These are phyloP conservation scores for Penicillium malachiteum DNA, from an alignment of 495 filamentous ascomycete species.

Conservation along the genomic window DNA sequence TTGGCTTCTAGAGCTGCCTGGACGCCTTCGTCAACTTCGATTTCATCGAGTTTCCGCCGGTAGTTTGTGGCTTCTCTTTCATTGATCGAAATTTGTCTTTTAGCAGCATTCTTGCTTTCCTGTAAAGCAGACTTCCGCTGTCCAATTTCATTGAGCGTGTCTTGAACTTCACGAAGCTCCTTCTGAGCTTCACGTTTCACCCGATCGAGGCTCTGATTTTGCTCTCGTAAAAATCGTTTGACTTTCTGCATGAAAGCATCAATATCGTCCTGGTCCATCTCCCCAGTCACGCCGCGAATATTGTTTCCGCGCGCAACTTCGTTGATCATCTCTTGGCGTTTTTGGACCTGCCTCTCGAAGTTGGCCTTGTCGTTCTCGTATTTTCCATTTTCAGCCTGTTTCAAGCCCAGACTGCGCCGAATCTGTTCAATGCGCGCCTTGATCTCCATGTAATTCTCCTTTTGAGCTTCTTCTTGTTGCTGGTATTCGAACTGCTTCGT, in stretches of 20 bases:
- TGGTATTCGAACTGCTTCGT: conserved; percentile 64
- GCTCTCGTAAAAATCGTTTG: conserved; percentile 70
- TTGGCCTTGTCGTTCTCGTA: conserved; percentile 82
- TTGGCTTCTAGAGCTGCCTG: conserved; percentile 72
- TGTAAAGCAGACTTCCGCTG: conserved; percentile 64
- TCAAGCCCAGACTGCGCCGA: conserved; percentile 60
- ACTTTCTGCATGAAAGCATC: conserved; percentile 75
- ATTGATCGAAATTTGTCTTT: conserved; percentile 64
- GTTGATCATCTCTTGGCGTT: conserved; percentile 69
- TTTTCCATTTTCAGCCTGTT: conserved; percentile 80
- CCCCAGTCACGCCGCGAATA: conserved; percentile 78
- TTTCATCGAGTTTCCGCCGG: conserved; percentile 62
- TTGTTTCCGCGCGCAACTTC: conserved; percentile 76
- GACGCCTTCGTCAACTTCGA: conserved; percentile 80
- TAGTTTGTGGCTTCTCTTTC: conserved; percentile 63
- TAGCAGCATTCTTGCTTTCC: conserved; percentile 68
- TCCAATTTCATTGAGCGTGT: conserved; percentile 64
- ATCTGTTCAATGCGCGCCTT: conserved; percentile 58
- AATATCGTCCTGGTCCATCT: conserved; percentile 72
- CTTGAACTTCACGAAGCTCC: conserved; percentile 66
- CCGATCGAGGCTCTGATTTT: conserved; percentile 70
- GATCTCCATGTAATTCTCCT: conserved; percentile 60
- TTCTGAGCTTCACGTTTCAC: conserved; percentile 68
- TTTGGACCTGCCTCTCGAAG: conserved; percentile 73
- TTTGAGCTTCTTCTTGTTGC: conserved; percentile 60